Base-by-base conservation (phyloP, 2,329 filamentous ascomycete species). In the Emmonsia crescens region DNA sequence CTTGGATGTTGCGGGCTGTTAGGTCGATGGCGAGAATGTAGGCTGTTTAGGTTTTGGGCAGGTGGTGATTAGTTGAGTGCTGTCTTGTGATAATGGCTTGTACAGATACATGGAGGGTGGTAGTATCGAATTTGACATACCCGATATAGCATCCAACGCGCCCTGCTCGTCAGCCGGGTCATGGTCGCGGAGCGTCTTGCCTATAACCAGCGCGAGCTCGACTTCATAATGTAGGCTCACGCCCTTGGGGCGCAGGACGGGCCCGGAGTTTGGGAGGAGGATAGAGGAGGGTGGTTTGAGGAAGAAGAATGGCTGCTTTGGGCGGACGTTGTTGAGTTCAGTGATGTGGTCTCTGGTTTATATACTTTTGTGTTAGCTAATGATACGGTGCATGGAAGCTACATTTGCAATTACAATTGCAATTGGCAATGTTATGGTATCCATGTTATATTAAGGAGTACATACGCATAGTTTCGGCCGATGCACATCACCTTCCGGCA, bases 301-400 rank as follows among this genome's bases (percentile, higher is more conserved):
- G 83, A 99, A 99, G 86, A 96, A 99, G 79, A 99, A 97, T 31
- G 94, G 94, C 77, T 96, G 91, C 75, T 94, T 95, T 58, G 94
- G 94, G 66, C 86, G 85, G 64, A 83, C 81, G 76, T 88, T 96
- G 76, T 91, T 91, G 68, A 99, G 84, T 80, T 99, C 94, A 66
- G 88, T 85, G 72, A 97, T 88, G 78, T 99, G 94, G 76, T 96
- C 94, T 70, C 90, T 94, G 70, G 3, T 19, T 60, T 52, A n/a
- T 29, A 54, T 16, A 5, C 3, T 9, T 8, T 57, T 31, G 38
- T 16, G 38, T 57, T 57, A 57, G 38, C 5, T n/a, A 31, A 21
- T 9, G 38, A 4, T 29, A 8, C 6, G 49, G 29, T n/a, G 33
- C 51, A 38, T 21, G 33, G 31, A 33, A 40, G 21, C 27, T 48